A percentile compares a stretch with the other conserved stretches of the same genome.
These are phyloP conservation scores for Eucalyptus curtisii DNA, from an alignment of 345 rosid genomes.

Conservation along the genomic window DNA sequence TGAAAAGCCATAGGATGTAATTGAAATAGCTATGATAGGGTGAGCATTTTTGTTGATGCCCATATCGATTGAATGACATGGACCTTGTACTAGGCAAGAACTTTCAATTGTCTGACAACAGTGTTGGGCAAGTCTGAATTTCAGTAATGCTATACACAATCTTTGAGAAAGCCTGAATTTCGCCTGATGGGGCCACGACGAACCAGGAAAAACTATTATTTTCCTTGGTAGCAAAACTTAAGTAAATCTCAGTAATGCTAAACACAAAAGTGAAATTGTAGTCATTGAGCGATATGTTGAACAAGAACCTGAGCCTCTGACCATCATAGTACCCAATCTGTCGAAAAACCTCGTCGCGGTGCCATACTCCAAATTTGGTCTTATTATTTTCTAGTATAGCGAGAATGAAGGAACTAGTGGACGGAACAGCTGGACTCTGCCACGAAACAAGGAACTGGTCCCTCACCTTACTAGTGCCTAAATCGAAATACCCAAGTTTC, in stretches of 20 bases:
- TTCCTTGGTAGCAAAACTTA: neutral
- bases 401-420: neutral
- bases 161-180: neutral
- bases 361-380: neutral
- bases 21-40: neutral
- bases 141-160: no score
- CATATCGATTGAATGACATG: neutral
- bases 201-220: neutral
- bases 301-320: neutral
- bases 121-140: neutral
- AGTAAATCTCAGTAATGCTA: neutral
- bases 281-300: neutral
- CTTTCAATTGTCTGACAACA: neutral
- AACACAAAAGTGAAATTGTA: neutral
- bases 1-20: neutral
- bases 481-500: neutral
- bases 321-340: neutral
- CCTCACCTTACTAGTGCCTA: neutral
- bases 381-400: no score
- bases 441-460: neutral
- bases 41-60: neutral
- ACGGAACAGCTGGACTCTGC: neutral
- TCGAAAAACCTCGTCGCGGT: neutral
- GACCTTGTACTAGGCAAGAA: neutral
- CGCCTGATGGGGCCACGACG: neutral